Evolutionary conservation across 1,284 basidiomycete species (phyloP).

Genomic region (Fomitopsis betulina): DNA sequence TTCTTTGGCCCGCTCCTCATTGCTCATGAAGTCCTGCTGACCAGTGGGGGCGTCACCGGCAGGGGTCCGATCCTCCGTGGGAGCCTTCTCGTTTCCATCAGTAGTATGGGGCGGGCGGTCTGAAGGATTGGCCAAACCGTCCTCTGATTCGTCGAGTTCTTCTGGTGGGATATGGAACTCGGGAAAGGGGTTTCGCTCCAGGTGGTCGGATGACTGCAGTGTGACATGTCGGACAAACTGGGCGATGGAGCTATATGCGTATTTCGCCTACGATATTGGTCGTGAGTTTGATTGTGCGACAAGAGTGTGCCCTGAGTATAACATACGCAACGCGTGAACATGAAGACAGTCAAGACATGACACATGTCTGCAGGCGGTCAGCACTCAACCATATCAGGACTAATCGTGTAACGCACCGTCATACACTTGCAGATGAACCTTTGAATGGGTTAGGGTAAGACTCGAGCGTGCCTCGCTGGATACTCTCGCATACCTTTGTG

Average conservation of each 20-base stretch:
- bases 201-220: constrained; percentile 28
- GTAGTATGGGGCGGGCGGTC: not conserved
- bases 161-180: constrained; percentile 33
- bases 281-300: not conserved
- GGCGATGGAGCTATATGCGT: constrained; percentile 53
- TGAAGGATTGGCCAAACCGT: constrained; percentile 10
- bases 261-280: constrained; percentile 40
- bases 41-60: constrained; percentile 14
- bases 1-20: constrained; percentile 25
- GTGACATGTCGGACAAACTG: constrained; percentile 54
- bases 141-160: constrained; percentile 17
- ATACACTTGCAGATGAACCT: constrained; percentile 75
- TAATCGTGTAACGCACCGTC: constrained; percentile 36
- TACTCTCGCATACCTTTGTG: constrained; percentile 48
- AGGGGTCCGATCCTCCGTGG: not conserved
- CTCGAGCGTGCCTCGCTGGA: not conserved
- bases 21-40: constrained; percentile 28
- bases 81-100: constrained; percentile 1
- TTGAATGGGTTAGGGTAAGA: not conserved
- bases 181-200: constrained; percentile 42
- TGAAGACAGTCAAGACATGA: constrained; percentile 69
- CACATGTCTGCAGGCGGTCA: constrained; percentile 45
- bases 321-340: constrained; percentile 56
- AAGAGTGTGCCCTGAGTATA: not conserved
- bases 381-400: not conserved